Percentiles rank a stretch among this genome's conserved stretches.
phyloP scores from a whole-genome alignment of 2,329 filamentous ascomycete species.

The Colletotrichum costaricense region DNA sequence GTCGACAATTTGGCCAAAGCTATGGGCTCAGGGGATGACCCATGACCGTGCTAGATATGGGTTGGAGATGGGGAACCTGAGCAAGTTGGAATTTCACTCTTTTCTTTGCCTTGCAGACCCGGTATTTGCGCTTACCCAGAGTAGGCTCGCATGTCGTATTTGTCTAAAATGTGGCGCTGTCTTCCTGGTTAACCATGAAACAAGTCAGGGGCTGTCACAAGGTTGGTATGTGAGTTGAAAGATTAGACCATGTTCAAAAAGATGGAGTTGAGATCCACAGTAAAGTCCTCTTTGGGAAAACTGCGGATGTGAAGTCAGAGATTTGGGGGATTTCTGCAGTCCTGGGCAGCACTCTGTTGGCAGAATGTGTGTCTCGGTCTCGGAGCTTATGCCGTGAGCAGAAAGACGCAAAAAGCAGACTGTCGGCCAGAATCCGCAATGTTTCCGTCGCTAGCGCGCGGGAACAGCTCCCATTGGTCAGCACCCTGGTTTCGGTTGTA shows the following conservation, averaged over 20 bases:
- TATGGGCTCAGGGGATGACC: neutral
- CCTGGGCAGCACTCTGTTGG: neutral
- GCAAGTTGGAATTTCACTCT: neutral
- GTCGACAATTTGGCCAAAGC: neutral
- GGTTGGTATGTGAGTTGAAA: neutral
- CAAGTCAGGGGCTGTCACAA: conserved; percentile 17
- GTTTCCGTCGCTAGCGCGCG: conserved; percentile 28
- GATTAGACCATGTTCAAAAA: neutral
- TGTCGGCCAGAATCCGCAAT: conserved; percentile 14
- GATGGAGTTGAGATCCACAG: neutral
- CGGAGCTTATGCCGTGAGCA: neutral
- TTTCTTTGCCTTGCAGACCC: neutral
- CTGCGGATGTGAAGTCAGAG: neutral
- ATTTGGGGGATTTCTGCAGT: neutral
- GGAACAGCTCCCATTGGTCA: conserved; percentile 22
- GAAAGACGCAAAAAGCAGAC: neutral
- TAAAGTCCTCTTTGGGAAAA: neutral
- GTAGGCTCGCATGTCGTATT: conserved; percentile 14
- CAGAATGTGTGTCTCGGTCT: neutral
- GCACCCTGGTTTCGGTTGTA: conserved; percentile 2
- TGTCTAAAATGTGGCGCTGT: conserved; percentile 22
- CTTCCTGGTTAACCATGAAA: conserved; percentile 23
- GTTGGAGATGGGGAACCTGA: neutral
- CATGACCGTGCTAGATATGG: neutral
- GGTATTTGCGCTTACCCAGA: neutral